Evolutionary conservation across 2,329 filamentous ascomycete genomes (phyloP).

Genomic region (Colletotrichum graminicola): DNA sequence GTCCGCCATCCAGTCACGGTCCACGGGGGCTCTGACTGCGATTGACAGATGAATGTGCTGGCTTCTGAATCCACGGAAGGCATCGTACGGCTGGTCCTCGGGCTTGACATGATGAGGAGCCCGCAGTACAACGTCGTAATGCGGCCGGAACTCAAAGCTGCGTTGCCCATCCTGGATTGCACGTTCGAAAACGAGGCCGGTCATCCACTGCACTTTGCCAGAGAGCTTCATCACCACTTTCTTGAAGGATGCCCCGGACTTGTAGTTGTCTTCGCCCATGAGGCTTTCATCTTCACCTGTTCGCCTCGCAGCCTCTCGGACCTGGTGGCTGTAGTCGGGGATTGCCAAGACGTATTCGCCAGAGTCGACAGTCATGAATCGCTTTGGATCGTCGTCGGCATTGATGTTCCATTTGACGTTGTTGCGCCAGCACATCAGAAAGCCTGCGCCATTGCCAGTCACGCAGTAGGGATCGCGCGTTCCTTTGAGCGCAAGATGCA

Average conservation of each 20-base stretch:
- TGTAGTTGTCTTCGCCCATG: conserved; percentile 73
- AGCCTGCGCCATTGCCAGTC: conserved; percentile 91
- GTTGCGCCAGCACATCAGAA: conserved; percentile 98
- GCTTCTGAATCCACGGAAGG: conserved; percentile 96
- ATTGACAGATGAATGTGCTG: conserved; percentile 97
- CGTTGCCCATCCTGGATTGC: conserved; percentile 78
- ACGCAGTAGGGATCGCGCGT: conserved; percentile 93
- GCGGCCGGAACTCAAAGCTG: conserved; percentile 89
- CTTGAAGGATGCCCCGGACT: conserved; percentile 87
- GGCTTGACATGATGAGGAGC: conserved; percentile 80
- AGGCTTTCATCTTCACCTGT: conserved; percentile 69
- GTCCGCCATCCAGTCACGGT: conserved; percentile 85
- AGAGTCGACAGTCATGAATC: conserved; percentile 96
- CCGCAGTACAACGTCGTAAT: conserved; percentile 91
- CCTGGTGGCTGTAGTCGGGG: conserved; percentile 92
- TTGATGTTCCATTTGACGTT: conserved; percentile 91
- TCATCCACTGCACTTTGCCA: conserved; percentile 92
- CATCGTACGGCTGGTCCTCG: conserved; percentile 78
- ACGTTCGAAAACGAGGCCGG: conserved; percentile 91
- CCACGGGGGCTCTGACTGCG: conserved; percentile 86
- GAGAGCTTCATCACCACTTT: conserved; percentile 99
- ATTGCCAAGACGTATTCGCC: conserved; percentile 95
- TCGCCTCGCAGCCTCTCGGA: conserved; percentile 71
- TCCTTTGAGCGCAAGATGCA: conserved; percentile 92
- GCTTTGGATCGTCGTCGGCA: conserved; percentile 85